Evolutionary conservation across 75 land plant species (phyloP), one percentile per base, ranked within the genome.

Genomic region (Selaginella moellendorffii): DNA sequence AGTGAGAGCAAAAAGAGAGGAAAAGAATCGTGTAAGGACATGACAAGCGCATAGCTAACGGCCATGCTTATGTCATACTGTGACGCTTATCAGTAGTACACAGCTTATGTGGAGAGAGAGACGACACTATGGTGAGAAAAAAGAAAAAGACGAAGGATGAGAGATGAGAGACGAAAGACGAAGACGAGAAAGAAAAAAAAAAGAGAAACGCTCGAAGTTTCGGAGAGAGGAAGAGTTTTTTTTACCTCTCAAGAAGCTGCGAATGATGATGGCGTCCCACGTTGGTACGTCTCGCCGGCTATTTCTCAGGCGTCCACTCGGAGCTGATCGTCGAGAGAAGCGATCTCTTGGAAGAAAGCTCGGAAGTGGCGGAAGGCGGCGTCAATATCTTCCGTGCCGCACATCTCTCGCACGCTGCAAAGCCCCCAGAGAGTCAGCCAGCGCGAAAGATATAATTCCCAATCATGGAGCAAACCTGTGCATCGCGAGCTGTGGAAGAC

Each of bases 301-400:
- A n/a, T n/a, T n/a, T n/a, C n/a, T n/a, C n/a, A n/a, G n/a, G n/a
- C 59, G 19, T 56, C 24, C 59, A 56, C 59, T 56, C 59, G 5
- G 5, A 56, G 21, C 21, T 56, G 59, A 5, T 56, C 59, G 24
- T 56, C 59, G 5, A 56, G 24, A 2, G 24, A 9, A 5, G 59
- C 5, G 24, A 56, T 56, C 9, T 56, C 59, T 21, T 56, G 59
- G n/a, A 9, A 56, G 24, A 56, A 56, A 2, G 59, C 59, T 56
- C 24, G 21, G 59, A 56, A 56, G n/a, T 56, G 59, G 17, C 59
- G 8, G n/a, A 56, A 56, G 2, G 59, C 59, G 24, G 59, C 24
- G 8, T 56, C 59, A n/a, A n/a, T 56, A 24, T 56, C 59, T 56
- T 56, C 59, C 19, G 59, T 56, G 8, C 59, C 59, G n/a, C 59